phyloP scores from a whole-genome alignment of 2,329 filamentous ascomycete species.

The Venturia aucupariae region DNA sequence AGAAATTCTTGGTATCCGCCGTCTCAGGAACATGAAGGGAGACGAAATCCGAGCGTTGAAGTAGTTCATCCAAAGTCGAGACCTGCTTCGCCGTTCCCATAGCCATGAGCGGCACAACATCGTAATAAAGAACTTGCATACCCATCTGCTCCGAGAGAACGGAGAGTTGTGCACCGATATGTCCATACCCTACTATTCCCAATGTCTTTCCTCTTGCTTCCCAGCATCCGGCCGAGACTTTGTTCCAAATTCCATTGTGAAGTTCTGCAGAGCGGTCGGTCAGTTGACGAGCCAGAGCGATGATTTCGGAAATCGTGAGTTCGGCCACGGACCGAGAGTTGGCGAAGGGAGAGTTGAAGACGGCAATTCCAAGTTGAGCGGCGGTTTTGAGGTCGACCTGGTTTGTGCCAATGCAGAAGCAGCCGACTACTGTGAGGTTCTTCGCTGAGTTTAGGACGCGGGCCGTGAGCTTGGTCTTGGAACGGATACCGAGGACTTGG shows the following conservation, averaged over 20 bases:
- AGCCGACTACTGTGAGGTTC: slow-evolving; percentile 90
- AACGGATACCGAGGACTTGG: slow-evolving; percentile 95
- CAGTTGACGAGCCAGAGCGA: slow-evolving; percentile 81
- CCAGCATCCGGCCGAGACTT: slow-evolving; percentile 95
- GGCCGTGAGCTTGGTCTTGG: slow-evolving; percentile 88
- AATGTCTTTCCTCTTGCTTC: slow-evolving; percentile 96
- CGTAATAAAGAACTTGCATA: slow-evolving; percentile 96
- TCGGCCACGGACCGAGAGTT: slow-evolving; percentile 97
- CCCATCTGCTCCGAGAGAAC: slow-evolving; percentile 96
- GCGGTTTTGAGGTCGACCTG: slow-evolving; percentile 83
- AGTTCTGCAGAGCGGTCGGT: slow-evolving; percentile 89
- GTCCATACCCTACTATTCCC: slow-evolving; percentile 92
- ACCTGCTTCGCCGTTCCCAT: slow-evolving; percentile 84
- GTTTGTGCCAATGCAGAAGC: slow-evolving; percentile 98
- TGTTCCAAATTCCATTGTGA: slow-evolving; percentile 94
- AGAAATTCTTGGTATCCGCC: slow-evolving; percentile 87
- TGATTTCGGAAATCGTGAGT: slow-evolving; percentile 90
- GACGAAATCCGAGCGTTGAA: slow-evolving; percentile 79
- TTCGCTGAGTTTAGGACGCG: slow-evolving; percentile 80
- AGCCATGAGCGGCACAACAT: slow-evolving; percentile 88
- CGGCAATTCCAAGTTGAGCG: slow-evolving; percentile 77
- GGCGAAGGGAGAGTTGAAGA: slow-evolving; percentile 98
- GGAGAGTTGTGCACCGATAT: slow-evolving; percentile 92
- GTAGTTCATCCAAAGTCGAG: slow-evolving; percentile 62
- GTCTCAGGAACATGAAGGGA: slow-evolving; percentile 92